Evolutionary conservation across 805 yeast genomes (phyloP).

Genomic region (Suhomyces sp.): DNA sequence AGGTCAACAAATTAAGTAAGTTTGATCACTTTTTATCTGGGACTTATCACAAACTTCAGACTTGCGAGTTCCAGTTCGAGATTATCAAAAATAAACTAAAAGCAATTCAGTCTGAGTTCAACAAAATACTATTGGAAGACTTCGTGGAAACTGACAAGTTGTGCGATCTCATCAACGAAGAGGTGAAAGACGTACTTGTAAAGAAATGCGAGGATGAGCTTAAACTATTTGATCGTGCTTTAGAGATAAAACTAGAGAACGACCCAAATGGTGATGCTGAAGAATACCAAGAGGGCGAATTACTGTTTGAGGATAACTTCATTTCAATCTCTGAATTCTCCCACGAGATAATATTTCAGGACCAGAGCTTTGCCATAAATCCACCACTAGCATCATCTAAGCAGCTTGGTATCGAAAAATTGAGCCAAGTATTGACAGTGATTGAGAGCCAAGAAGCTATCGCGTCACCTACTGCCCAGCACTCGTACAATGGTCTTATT

Average conservation of each 20-base stretch:
- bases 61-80: conserved; percentile 13
- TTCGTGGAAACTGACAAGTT: conserved; percentile 17
- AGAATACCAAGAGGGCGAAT: neutral
- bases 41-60: conserved; percentile 13
- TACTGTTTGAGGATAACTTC: neutral
- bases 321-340: neutral
- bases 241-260: neutral
- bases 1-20: conserved; percentile 15
- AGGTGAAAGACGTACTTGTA: conserved; percentile 19
- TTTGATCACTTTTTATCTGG: conserved; percentile 16
- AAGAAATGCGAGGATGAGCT: conserved; percentile 18
- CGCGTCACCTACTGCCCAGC: neutral
- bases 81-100: conserved; percentile 11
- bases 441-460: conserved; percentile 18
- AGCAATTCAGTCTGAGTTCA: conserved; percentile 14
- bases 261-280: neutral
- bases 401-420: conserved; percentile 18
- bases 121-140: conserved; percentile 15
- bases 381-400: conserved; percentile 45
- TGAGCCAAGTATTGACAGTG: conserved; percentile 16
- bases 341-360: conserved; percentile 38
- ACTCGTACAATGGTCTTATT: neutral
- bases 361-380: conserved; percentile 31
- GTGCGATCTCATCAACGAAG: conserved; percentile 21
- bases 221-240: neutral